Conservation (phyloP, 192 early-diverging fungal species). For the Geosiphon pyriformis region DNA sequence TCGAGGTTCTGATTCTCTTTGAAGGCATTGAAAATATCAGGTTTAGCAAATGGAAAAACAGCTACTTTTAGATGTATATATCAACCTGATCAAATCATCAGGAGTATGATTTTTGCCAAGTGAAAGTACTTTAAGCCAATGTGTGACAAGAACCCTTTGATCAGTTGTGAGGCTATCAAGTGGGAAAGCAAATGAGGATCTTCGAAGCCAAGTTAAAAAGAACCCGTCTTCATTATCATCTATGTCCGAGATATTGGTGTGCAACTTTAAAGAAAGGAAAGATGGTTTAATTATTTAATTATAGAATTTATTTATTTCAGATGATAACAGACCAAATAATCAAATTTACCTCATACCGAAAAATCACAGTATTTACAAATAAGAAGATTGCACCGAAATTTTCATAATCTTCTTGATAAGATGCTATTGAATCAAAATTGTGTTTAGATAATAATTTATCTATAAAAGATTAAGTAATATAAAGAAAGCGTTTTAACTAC, state of each 20-base stretch:
- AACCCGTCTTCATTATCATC: conserved; percentile 13
- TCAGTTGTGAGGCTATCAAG: not conserved
- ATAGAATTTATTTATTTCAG: not conserved
- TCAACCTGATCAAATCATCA: conserved; percentile 7
- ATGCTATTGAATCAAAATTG: conserved; percentile 1
- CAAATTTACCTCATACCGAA: conserved; percentile 20
- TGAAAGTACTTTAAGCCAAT: not conserved
- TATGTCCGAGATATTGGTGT: conserved; percentile 18
- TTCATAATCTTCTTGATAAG: conserved; percentile 12
- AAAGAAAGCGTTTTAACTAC: too few species aligned
- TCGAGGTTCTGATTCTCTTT: conserved; percentile 8
- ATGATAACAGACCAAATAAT: not conserved
- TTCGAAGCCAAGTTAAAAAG: conserved; percentile 11
- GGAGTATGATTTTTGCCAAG: not conserved
- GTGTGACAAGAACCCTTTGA: not conserved
- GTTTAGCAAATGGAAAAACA: too few species aligned
- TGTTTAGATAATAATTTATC: not conserved
- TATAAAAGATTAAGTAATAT: not conserved
- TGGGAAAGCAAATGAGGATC: not conserved
- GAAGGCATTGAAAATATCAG: not conserved
- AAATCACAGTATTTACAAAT: not conserved
- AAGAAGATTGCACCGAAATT: conserved; percentile 17
- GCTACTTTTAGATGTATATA: not conserved
- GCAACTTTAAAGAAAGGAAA: conserved; percentile 8
- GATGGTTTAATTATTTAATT: not conserved